Conservation (phyloP, 768 basidiomycete genomes). For the Chalciporus piperatus region DNA sequence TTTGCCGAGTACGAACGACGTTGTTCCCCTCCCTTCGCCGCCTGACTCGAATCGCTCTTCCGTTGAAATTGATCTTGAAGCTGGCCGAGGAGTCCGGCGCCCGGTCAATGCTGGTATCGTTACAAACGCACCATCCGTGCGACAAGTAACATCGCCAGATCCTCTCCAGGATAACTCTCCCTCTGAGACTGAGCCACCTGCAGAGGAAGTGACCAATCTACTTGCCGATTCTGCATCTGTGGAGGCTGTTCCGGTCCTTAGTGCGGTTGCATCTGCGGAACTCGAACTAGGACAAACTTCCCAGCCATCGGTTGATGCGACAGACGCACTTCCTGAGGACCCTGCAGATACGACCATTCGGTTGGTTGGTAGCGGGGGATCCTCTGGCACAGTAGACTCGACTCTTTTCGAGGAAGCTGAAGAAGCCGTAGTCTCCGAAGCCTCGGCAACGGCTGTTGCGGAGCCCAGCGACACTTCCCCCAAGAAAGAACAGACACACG, state of each 20-base stretch:
- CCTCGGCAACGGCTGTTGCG: conserved; percentile 35
- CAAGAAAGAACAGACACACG: conserved; percentile 35
- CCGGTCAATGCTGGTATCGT: conserved; percentile 12
- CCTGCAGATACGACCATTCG: conserved; percentile 48
- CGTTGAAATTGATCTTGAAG: conserved; percentile 34
- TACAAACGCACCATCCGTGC: conserved; percentile 12
- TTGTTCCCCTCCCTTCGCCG: conserved; percentile 44
- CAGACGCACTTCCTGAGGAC: conserved; percentile 12
- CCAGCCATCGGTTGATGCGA: conserved; percentile 2
- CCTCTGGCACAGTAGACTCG: conserved; percentile 27
- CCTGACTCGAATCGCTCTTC: conserved; percentile 42
- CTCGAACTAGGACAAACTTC: conserved; percentile 5
- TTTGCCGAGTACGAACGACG: conserved; percentile 63
- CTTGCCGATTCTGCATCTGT: conserved; percentile 45
- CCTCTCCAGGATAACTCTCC: conserved; percentile 17
- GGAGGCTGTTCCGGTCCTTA: conserved; percentile 29
- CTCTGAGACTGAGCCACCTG: conserved; percentile 19
- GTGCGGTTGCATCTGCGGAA: conserved; percentile 28
- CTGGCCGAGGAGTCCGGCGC: conserved; percentile 44
- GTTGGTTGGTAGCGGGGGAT: conserved; percentile 56
- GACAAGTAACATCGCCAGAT: conserved; percentile 8
- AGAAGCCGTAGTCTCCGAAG: conserved; percentile 34
- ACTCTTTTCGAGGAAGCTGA: conserved; percentile 33
- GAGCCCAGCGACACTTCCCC: conserved; percentile 25
- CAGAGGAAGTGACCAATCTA: conserved; percentile 45